These are phyloP conservation scores for Ceratobasidium theobromae DNA, from an alignment of 1,284 basidiomycete species.

Conservation along the genomic window DNA sequence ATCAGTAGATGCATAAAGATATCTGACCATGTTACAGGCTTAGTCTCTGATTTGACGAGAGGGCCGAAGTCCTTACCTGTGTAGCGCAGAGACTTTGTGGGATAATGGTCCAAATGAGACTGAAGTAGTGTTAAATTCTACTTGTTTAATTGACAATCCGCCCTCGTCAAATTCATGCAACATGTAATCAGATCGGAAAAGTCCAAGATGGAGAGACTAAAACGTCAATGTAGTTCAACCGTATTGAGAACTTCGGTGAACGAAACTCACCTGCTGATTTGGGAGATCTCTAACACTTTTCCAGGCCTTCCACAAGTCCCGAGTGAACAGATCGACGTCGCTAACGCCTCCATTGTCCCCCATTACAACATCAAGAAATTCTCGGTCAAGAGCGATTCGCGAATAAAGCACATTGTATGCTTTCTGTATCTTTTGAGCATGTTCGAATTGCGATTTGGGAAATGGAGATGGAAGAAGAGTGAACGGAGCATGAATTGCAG, in stretches of 20 bases:
- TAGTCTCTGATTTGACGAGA: slow-evolving; percentile 16
- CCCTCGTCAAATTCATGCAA: slow-evolving; percentile 60
- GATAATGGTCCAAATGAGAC: slow-evolving; percentile 87
- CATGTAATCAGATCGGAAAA: slow-evolving; percentile 97
- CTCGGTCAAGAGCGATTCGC: slow-evolving; percentile 74
- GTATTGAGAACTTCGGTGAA: not conserved
- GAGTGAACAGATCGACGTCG: slow-evolving; percentile 85
- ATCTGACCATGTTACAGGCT: slow-evolving; percentile 48
- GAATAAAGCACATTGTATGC: slow-evolving; percentile 87
- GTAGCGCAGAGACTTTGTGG: slow-evolving; percentile 70
- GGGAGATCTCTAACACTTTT: slow-evolving; percentile 59
- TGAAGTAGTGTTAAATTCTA: slow-evolving; percentile 98
- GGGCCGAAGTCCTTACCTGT: slow-evolving; percentile 57
- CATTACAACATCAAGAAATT: slow-evolving; percentile 83
- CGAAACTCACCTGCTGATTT: slow-evolving; percentile 30
- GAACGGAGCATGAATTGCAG: slow-evolving; percentile 86
- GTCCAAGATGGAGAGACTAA: slow-evolving; percentile 81
- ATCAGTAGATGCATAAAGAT: slow-evolving; percentile 62
- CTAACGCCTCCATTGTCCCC: slow-evolving; percentile 72
- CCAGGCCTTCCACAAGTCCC: slow-evolving; percentile 85
- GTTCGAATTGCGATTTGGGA: slow-evolving; percentile 70
- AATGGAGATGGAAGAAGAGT: slow-evolving; percentile 87
- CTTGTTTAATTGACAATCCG: slow-evolving; percentile 72
- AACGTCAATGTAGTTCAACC: not conserved
- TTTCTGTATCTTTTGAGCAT: slow-evolving; percentile 68